Percentiles rank a stretch among this genome's conserved stretches.
phyloP scores from a whole-genome alignment of 208 protist genomes.

The Trypanosoma rangeli region DNA sequence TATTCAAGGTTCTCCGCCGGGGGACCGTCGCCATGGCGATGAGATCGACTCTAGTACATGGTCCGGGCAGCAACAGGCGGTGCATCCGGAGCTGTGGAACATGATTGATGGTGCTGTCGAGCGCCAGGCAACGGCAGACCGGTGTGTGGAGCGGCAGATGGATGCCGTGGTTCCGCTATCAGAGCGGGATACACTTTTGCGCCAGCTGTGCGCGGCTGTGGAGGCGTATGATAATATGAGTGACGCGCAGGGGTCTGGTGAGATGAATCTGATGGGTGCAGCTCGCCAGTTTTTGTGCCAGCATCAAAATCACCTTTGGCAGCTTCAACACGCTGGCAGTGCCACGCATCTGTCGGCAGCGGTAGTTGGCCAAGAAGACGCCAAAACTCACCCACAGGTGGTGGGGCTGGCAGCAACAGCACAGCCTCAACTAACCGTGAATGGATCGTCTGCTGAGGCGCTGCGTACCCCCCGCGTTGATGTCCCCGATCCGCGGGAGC shows the following conservation, averaged over 20 bases:
- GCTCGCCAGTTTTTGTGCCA: conserved; percentile 18
- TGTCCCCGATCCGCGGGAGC: neutral
- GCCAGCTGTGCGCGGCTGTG: conserved; percentile 11
- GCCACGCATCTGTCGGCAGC: neutral
- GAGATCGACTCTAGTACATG: neutral
- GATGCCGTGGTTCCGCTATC: neutral
- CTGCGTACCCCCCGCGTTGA: no score
- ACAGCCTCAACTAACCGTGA: neutral
- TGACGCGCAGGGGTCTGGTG: neutral
- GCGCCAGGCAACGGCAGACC: neutral
- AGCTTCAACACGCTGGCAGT: neutral
- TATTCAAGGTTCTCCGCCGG: neutral
- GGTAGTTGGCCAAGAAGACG: neutral
- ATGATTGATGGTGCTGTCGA: conserved; percentile 6
- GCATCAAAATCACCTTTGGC: conserved; percentile 22
- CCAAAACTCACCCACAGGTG: neutral
- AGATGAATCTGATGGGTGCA: conserved; percentile 17
- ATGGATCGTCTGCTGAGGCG: neutral
- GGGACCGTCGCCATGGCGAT: neutral
- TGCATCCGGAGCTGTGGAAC: conserved; percentile 11
- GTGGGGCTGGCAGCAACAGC: neutral
- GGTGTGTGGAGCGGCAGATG: neutral
- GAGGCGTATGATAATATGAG: conserved; percentile 24
- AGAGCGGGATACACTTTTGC: conserved; percentile 6
- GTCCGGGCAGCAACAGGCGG: conserved; percentile 4